Conservation (phyloP, 2,329 filamentous ascomycete genomes). For the Drechslerella coelobrocha region DNA sequence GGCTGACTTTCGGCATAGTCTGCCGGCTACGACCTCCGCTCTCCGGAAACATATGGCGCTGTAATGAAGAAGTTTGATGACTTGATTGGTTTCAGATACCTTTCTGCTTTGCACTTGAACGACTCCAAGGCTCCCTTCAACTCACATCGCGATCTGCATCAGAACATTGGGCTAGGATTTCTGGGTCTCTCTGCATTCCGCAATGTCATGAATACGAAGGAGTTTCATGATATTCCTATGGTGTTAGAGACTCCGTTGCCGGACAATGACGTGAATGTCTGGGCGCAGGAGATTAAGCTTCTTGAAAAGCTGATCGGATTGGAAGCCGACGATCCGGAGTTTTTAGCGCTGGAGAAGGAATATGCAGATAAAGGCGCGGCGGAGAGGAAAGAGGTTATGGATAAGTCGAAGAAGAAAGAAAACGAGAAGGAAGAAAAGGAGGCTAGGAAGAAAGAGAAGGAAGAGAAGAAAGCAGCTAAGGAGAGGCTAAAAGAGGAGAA, state of each 20-base stretch:
- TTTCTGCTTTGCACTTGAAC: constrained; percentile 88
- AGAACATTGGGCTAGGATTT: constrained; percentile 95
- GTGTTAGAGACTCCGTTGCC: constrained; percentile 96
- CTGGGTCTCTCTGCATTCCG: constrained; percentile 89
- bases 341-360: constrained; percentile 65
- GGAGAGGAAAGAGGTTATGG: constrained; percentile 77
- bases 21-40: constrained; percentile 86
- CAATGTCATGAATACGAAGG: constrained; percentile 81
- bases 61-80: constrained; percentile 79
- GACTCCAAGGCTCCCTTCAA: constrained; percentile 89
- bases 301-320: constrained; percentile 86
- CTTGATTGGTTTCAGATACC: constrained; percentile 77
- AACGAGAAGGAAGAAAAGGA: constrained; percentile 50
- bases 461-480: constrained; percentile 33
- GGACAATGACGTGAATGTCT: constrained; percentile 71
- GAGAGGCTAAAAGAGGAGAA: constrained; percentile 24
- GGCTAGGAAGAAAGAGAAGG: constrained; percentile 33
- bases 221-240: constrained; percentile 82
- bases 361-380: constrained; percentile 72
- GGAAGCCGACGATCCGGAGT: constrained; percentile 75
- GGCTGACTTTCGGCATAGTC: constrained; percentile 56
- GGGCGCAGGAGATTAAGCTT: constrained; percentile 94
- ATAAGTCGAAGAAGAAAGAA: constrained; percentile 74
- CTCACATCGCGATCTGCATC: constrained; percentile 86
- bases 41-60: constrained; percentile 72